Evolutionary conservation across 768 basidiomycete species (phyloP).

Genomic region (Mycena rebaudengoi): DNA sequence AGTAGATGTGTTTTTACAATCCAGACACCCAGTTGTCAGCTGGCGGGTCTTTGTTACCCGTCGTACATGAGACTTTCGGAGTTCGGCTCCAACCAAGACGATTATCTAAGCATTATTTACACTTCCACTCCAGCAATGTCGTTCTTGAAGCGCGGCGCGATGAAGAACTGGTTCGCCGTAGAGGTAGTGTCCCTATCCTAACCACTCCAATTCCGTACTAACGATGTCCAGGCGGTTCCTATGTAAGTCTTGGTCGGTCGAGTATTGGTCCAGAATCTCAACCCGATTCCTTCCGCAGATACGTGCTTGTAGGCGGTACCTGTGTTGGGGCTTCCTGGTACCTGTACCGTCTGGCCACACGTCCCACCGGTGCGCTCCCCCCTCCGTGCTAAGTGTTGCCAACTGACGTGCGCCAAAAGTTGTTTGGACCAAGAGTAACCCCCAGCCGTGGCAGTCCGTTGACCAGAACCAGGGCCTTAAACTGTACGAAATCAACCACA

Average conservation of each 20-base stretch:
- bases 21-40: neutral
- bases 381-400: neutral
- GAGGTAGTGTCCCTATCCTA: constrained; percentile 55
- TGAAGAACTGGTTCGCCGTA: constrained; percentile 79
- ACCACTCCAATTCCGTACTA: constrained; percentile 6
- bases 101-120: too few relatives aligned
- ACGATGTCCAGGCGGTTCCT: constrained; percentile 55
- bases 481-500: constrained; percentile 72
- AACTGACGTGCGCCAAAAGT: constrained; percentile 41
- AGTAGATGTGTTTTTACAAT: constrained; percentile 34
- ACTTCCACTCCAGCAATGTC: constrained; percentile 22
- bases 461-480: constrained; percentile 80
- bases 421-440: constrained; percentile 74
- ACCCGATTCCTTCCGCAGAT: constrained; percentile 41
- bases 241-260: constrained; percentile 48
- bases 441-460: constrained; percentile 89
- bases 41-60: too few relatives aligned
- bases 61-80: too few relatives aligned
- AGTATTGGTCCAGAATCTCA: neutral
- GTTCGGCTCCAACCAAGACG: too few relatives aligned
- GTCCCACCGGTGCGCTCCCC: constrained; percentile 56
- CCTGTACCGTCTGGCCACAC: constrained; percentile 67
- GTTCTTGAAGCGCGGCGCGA: constrained; percentile 38
- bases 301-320: constrained; percentile 61
- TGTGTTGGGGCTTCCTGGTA: constrained; percentile 66